These are phyloP conservation scores for Globisporangium sylvaticum DNA, from an alignment of 352 stramenopile genomes.

Conservation along the genomic window DNA sequence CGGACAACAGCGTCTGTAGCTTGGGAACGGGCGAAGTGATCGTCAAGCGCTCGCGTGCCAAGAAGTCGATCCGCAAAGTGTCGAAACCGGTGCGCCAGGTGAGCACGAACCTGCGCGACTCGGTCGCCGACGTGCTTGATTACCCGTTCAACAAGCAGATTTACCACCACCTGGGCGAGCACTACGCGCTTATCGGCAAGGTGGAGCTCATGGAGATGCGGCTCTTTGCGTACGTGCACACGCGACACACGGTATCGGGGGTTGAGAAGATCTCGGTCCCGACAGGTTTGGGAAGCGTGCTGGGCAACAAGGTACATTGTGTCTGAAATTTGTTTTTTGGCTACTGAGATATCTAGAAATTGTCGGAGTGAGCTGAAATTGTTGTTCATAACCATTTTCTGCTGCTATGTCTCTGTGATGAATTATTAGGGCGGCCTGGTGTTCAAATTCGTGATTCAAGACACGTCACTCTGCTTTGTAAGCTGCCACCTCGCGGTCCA, in stretches of 20 bases:
- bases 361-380: too few species aligned
- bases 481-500: conserved; percentile 85
- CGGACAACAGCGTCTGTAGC: conserved; percentile 10
- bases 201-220: conserved; percentile 84
- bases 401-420: background rate
- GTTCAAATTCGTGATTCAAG: conserved; percentile 70
- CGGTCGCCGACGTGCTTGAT: conserved; percentile 50
- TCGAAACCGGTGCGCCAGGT: conserved; percentile 57
- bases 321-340: background rate
- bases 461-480: conserved; percentile 82
- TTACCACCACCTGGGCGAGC: conserved; percentile 51
- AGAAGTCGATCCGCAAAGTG: conserved; percentile 69
- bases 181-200: conserved; percentile 56
- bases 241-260: conserved; percentile 46
- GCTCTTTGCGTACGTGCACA: conserved; percentile 67
- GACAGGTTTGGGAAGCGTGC: conserved; percentile 71
- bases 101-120: conserved; percentile 61
- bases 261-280: conserved; percentile 71
- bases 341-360: background rate
- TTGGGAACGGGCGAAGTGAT: conserved; percentile 38
- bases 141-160: conserved; percentile 69
- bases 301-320: conserved; percentile 72
- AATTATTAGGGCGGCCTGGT: conserved; percentile 57
- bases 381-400: too few species aligned
- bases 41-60: conserved; percentile 58